Evolutionary conservation across 805 yeast genomes (phyloP).

Genomic region (Sporopachydermia lactativora): DNA sequence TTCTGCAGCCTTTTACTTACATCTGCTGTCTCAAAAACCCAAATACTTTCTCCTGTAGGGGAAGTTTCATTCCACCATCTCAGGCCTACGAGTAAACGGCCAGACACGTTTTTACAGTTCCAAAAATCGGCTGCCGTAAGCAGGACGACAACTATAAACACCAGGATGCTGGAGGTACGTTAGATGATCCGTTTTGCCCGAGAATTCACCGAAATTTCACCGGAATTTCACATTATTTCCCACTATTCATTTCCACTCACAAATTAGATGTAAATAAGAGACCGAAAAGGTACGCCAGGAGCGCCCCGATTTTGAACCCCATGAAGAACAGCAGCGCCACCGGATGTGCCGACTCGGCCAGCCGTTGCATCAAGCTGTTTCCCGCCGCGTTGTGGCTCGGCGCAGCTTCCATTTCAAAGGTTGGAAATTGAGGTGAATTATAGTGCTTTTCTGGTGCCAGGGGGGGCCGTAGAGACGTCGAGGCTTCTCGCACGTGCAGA

Average conservation of each 20-base stretch:
- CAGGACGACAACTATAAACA: slow-evolving; percentile 67
- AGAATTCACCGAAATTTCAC: slow-evolving; percentile 3
- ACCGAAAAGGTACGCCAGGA: slow-evolving; percentile 59
- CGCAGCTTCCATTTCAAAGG: not conserved
- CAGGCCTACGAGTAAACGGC: slow-evolving; percentile 78
- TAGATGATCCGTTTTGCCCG: slow-evolving; percentile 4
- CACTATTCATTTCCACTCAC: slow-evolving; percentile 13
- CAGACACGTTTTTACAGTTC: slow-evolving; percentile 85
- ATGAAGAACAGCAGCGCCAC: slow-evolving; percentile 57
- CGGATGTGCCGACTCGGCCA: slow-evolving; percentile 70
- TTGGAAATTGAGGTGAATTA: too few relatives aligned
- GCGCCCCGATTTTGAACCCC: slow-evolving; percentile 47
- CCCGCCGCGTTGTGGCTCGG: not conserved
- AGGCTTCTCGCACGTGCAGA: too few relatives aligned
- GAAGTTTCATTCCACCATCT: slow-evolving; percentile 95
- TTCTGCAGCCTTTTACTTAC: too few relatives aligned
- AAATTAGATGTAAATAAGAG: slow-evolving; percentile 49
- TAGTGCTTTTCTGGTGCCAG: too few relatives aligned
- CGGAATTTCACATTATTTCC: slow-evolving; percentile 4
- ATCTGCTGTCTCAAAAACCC: slow-evolving; percentile 86
- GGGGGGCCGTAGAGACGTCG: too few relatives aligned
- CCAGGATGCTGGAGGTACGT: slow-evolving; percentile 30
- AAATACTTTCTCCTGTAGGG: slow-evolving; percentile 47
- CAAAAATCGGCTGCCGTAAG: slow-evolving; percentile 84
- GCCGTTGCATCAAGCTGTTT: slow-evolving; percentile 21